Conservation (phyloP, 495 filamentous ascomycete genomes). For the Jackrogersella multiformis region DNA sequence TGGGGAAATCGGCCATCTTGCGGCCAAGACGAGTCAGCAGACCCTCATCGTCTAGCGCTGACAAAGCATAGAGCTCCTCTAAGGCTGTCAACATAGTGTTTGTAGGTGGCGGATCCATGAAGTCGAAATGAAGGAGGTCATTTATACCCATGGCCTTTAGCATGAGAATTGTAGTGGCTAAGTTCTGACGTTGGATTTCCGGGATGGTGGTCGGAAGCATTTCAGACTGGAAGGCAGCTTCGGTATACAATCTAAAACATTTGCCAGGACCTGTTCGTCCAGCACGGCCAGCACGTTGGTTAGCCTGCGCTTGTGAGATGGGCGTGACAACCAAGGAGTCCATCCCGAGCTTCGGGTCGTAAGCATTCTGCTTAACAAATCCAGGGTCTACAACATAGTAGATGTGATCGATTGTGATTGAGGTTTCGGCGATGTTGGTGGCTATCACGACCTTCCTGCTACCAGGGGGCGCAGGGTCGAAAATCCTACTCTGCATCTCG, state of each 20-base stretch:
- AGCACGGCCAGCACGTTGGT: constrained; percentile 91
- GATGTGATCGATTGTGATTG: constrained; percentile 96
- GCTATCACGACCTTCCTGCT: constrained; percentile 96
- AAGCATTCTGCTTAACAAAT: constrained; percentile 97
- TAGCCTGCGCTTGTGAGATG: constrained; percentile 95
- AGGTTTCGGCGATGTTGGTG: constrained; percentile 98
- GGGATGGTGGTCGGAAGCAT: constrained; percentile 97
- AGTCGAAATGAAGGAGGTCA: constrained; percentile 96
- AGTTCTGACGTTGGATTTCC: constrained; percentile 95
- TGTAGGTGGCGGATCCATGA: constrained; percentile 97
- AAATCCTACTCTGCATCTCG: constrained; percentile 94
- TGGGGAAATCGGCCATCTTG: constrained; percentile 99
- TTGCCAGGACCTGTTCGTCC: constrained; percentile 96
- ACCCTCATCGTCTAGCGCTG: constrained; percentile 94
- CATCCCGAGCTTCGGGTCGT: constrained; percentile 97
- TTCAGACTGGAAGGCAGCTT: constrained; percentile 93
- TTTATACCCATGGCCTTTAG: constrained; percentile 99
- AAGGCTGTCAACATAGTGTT: constrained; percentile 97
- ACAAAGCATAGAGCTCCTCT: constrained; percentile 92
- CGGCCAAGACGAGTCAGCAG: constrained; percentile 90
- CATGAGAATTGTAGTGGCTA: constrained; percentile 96
- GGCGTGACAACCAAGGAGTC: constrained; percentile 94
- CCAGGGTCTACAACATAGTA: constrained; percentile 98
- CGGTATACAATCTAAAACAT: constrained; percentile 95
- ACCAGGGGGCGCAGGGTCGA: constrained; percentile 90